Evolutionary conservation across 257 asterid species (phyloP), one percentile per base, ranked within the genome.

Genomic region (Solanum habrochaites): DNA sequence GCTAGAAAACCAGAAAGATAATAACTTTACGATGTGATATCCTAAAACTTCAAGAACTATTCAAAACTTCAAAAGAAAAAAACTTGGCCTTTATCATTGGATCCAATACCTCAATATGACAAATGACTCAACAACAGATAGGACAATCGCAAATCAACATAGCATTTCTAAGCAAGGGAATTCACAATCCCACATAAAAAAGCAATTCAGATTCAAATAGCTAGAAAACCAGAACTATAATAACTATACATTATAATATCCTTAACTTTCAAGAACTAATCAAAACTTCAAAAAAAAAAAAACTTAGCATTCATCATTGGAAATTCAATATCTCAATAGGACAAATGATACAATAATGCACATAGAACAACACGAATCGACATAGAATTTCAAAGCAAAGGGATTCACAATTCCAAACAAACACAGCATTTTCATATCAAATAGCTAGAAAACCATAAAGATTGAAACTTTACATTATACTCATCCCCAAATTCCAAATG

Each of bases 401-500:
- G 52, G 31, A 32, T 73, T 37, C 82, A 37, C 2, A 73, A 37
- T 37, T 73, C 31, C 82, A 73, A 73, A 73, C 31, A 37, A 73
- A 27, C 31, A 49, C 8, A 35, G 2, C 3, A 66, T 3, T 40
- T 40, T 71, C 80, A 35, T 8, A 71, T 35, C 47, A 35, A 71
- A 18, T 73, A 37, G 5, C 20, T 73, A 73, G 29, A 39, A 37
- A 73, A 73, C 56, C 52, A 73, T 2, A 83, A 18, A 66, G 4
- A 69, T 32, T 7, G 35, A 10, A 80, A 37, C 25, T 27, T 45
- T 67, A 91, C 94, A 90, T 87, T 88, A 43, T 92, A 91, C 86
- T 92, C 89, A 80, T 92, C 94, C 20, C 92, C 94, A 90, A 86
- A 90, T 86, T 92, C 94, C 45, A 91, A 74, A 77, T 83, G 83